Evolutionary conservation across 2,329 filamentous ascomycete genomes (phyloP).

Genomic region (Hypocreales sp.): DNA sequence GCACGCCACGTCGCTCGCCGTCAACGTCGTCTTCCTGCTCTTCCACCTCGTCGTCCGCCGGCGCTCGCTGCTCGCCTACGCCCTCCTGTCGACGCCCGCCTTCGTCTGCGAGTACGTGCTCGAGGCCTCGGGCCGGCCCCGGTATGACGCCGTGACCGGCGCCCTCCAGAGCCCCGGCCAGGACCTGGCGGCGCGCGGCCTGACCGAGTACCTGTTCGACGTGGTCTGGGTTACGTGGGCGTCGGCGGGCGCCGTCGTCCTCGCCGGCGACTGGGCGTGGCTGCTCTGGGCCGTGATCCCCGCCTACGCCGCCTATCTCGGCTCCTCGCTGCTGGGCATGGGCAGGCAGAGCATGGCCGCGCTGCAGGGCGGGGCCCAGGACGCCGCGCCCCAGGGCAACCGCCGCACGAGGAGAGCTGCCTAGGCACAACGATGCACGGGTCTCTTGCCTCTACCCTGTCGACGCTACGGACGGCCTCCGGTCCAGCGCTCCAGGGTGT

Average conservation of each 20-base stretch:
- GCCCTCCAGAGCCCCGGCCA: constrained; percentile 68
- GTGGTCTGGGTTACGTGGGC: constrained; percentile 89
- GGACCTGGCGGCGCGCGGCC: constrained; percentile 69
- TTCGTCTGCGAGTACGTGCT: constrained; percentile 73
- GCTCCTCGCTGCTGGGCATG: constrained; percentile 34
- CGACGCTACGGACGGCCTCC: too few species aligned
- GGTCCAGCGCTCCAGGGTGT: constrained; percentile 38
- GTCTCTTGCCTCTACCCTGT: too few species aligned
- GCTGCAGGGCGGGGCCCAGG: constrained; percentile 20
- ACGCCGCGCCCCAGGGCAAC: constrained; percentile 26
- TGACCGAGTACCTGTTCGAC: constrained; percentile 99
- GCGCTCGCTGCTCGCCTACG: constrained; percentile 53
- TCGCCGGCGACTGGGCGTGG: constrained; percentile 69
- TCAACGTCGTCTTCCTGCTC: constrained; percentile 64
- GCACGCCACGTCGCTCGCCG: constrained; percentile 55
- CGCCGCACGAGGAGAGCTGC: constrained; percentile 39
- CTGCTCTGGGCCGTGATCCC: constrained; percentile 38
- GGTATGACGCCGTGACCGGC: constrained; percentile 44
- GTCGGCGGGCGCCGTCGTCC: constrained; percentile 51
- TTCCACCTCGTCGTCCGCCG: constrained; percentile 51
- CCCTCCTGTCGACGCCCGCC: constrained; percentile 56
- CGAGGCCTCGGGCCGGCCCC: constrained; percentile 70
- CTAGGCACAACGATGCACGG: constrained; percentile 9
- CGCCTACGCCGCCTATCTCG: constrained; percentile 39
- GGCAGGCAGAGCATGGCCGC: constrained; percentile 36